phyloP scores from a whole-genome alignment of 306 rosid genomes.

The Purshia tridentata region DNA sequence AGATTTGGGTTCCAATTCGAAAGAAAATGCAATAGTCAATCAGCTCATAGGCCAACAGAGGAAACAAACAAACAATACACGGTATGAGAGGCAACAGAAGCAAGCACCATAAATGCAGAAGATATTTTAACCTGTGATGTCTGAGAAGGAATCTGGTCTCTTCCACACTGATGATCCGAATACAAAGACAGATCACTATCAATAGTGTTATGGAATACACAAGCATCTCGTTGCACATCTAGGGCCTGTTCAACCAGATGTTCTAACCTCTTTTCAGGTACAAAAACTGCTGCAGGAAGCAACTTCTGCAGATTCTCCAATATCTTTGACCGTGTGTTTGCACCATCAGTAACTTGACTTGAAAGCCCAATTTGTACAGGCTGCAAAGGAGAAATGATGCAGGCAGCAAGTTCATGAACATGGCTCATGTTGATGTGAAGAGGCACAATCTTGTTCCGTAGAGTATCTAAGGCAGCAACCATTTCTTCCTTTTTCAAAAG shows the following conservation, averaged over 20 bases:
- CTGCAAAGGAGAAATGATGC: constrained; percentile 15
- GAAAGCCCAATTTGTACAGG: constrained; percentile 1
- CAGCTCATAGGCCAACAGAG: background rate
- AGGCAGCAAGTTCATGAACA: constrained; percentile 20
- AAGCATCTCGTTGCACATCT: constrained; percentile 29
- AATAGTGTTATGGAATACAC: constrained; percentile 19
- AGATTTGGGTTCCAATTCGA: background rate
- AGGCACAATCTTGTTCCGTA: constrained; percentile 26
- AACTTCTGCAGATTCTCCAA: constrained; percentile 25
- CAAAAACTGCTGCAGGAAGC: constrained; percentile 25
- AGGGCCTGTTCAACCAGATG: constrained; percentile 27
- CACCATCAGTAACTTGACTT: constrained; percentile 15
- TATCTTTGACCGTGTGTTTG: constrained; percentile 17
- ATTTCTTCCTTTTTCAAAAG: constrained; percentile 22
- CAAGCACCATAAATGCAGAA: background rate
- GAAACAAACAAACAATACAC: background rate
- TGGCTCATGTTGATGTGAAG: constrained; percentile 16
- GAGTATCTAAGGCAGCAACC: constrained; percentile 21
- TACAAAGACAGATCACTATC: constrained; percentile 25
- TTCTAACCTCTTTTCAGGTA: constrained; percentile 24
- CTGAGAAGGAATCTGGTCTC: constrained; percentile 26
- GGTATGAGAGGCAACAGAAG: background rate
- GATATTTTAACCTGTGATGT: constrained; percentile 19
- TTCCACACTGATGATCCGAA: constrained; percentile 28
- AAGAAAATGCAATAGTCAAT: background rate